These are phyloP conservation scores for Tolypocladium tropicale DNA, from an alignment of 2,329 filamentous ascomycete species.

Conservation along the genomic window DNA sequence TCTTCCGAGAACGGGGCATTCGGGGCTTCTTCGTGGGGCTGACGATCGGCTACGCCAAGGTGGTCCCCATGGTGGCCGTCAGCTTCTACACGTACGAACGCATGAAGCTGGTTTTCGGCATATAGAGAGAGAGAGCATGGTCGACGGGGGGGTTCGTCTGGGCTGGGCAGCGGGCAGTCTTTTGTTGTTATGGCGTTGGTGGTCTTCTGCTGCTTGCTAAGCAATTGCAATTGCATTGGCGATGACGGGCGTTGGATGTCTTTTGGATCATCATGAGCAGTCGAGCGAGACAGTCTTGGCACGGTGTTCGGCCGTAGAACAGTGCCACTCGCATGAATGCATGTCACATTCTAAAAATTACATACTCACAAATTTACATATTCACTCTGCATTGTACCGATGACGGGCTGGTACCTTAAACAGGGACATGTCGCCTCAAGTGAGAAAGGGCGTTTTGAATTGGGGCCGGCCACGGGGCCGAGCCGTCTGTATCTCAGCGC, in stretches of 20 bases:
- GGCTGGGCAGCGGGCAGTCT: neutral
- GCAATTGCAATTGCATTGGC: neutral
- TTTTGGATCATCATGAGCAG: neutral
- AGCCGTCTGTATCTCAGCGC: no score
- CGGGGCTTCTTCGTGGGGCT: slow-evolving; percentile 86
- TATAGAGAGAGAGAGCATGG: slow-evolving; percentile 30
- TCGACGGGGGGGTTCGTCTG: neutral
- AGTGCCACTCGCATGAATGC: neutral
- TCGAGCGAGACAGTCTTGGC: neutral
- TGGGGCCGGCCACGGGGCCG: no score
- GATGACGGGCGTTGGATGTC: neutral
- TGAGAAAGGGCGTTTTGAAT: no score
- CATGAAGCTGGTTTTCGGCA: slow-evolving; percentile 52
- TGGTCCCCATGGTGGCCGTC: slow-evolving; percentile 77
- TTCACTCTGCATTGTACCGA: neutral
- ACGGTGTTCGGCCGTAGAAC: neutral
- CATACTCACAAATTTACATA: no score
- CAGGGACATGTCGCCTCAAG: no score
- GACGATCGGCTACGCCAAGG: slow-evolving; percentile 90
- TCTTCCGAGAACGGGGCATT: slow-evolving; percentile 65
- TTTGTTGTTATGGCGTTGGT: slow-evolving; percentile 6
- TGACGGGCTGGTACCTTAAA: no score
- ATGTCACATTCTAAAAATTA: no score
- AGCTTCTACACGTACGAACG: slow-evolving; percentile 58
- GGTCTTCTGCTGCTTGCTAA: neutral